Base-by-base conservation (phyloP, 1,139 yeast species). In the Candida glucosophila region DNA sequence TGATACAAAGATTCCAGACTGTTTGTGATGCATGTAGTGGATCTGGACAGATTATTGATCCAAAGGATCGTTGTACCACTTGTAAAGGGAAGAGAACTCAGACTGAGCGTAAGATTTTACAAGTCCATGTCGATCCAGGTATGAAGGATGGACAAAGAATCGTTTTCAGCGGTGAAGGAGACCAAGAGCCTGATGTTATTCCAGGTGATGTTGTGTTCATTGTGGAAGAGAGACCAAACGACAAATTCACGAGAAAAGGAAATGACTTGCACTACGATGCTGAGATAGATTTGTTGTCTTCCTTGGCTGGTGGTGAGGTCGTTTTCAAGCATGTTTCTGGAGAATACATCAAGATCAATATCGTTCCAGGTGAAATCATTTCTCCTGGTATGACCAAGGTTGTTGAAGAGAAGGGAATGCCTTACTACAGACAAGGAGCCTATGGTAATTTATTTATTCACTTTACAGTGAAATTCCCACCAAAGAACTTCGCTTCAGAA, bases 141-240 rank as follows among this genome's bases (percentile, higher is more conserved):
- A 90, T 90, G 97, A 78, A 70, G 49, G 82, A 86, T 48, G 96
- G 96, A 31, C 95, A 88, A 63, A 77, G 77, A 58, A 73, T 92
- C 45, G 85, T 77, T 5, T 90, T 88, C 66, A 69, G 76, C 44
- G 97, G 96, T 40, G 96, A 88, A 65, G 97, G 97, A 48, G 98
- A 92, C 59, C 96, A 90, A 58, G 93, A 83, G 40, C 98, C 98
- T 32, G 86, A 80, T 52, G 72, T 85, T 36, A 76, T 88, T 34
- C 95, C 98, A 15, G 99, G 99, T 54, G 98, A 90, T 55, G 97
- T 92, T 39, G 70, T 90, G 34, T 88, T 90, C 41, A 81, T 86
- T 24, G 73, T 90, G 40, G 90, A 83, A 40, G 95, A 88, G 65
- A 82, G 77, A 63, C 80, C 85, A 33, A 90, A 92, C 53, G 75